Conservation (phyloP, 768 basidiomycete genomes). For the Collybiopsis confluens region DNA sequence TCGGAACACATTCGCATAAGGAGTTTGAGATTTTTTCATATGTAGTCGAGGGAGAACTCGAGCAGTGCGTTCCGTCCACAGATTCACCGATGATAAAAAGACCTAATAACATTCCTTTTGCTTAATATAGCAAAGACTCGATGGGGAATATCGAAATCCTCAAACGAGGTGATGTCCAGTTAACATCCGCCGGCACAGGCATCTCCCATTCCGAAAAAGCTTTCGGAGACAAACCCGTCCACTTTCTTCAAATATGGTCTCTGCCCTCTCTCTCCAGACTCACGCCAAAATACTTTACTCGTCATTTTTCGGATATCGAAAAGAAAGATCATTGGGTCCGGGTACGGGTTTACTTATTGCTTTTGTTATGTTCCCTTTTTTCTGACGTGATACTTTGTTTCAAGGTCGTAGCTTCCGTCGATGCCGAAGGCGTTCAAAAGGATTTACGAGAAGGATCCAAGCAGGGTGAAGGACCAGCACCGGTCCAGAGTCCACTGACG, state of each 20-base stretch:
- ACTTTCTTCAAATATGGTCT: slow-evolving; percentile 55
- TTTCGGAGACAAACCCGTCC: slow-evolving; percentile 36
- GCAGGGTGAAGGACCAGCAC: slow-evolving; percentile 76
- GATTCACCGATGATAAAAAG: no score
- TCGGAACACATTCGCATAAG: slow-evolving; percentile 79
- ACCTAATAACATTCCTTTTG: neutral
- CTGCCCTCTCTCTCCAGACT: slow-evolving; percentile 41
- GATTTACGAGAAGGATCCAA: slow-evolving; percentile 56
- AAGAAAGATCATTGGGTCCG: slow-evolving; percentile 70
- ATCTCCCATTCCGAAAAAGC: slow-evolving; percentile 74
- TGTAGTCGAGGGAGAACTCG: slow-evolving; percentile 70
- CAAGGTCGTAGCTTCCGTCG: slow-evolving; percentile 62
- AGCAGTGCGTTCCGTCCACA: slow-evolving; percentile 84
- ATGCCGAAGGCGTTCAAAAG: slow-evolving; percentile 48
- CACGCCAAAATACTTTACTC: slow-evolving; percentile 79
- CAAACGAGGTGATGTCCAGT: slow-evolving; percentile 84
- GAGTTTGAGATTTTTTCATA: slow-evolving; percentile 94
- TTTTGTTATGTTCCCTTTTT: no score
- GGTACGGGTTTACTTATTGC: slow-evolving; percentile 24
- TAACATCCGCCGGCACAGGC: slow-evolving; percentile 90
- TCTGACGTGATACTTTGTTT: slow-evolving; percentile 47
- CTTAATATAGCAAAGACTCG: slow-evolving; percentile 85
- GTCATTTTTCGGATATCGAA: slow-evolving; percentile 78
- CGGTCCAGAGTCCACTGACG: slow-evolving; percentile 64
- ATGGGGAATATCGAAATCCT: slow-evolving; percentile 91